phyloP scores from a whole-genome alignment of 306 rosid species.

The Vachellia pachyceras region DNA sequence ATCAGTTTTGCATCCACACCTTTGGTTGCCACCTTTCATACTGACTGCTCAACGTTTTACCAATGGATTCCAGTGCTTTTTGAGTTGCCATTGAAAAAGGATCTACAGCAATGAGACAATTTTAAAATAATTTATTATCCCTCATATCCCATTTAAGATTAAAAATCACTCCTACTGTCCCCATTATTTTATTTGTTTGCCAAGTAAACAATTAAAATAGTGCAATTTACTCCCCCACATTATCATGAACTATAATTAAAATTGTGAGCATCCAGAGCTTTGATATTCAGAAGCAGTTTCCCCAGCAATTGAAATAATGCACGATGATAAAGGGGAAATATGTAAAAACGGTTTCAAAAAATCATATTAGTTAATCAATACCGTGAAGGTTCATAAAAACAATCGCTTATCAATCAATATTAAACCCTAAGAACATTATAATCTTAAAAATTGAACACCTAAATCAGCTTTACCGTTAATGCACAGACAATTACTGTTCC shows the following conservation, averaged over 20 bases:
- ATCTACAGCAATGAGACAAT: slow-evolving; percentile 57
- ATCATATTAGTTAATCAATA: neutral
- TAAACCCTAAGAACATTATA: slow-evolving; percentile 18
- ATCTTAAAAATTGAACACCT: neutral
- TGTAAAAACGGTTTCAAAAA: neutral
- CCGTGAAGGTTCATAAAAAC: slow-evolving; percentile 13
- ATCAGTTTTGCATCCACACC: slow-evolving; percentile 55
- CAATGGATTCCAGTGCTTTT: slow-evolving; percentile 94
- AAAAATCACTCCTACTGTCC: neutral
- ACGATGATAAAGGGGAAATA: neutral
- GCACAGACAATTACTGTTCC: slow-evolving; percentile 23
- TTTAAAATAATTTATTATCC: neutral
- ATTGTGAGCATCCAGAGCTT: neutral
- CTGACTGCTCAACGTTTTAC: slow-evolving; percentile 80
- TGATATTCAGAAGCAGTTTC: slow-evolving; percentile 8
- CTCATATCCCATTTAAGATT: neutral
- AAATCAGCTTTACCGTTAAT: slow-evolving; percentile 8
- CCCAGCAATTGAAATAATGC: slow-evolving; percentile 14
- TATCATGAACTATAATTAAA: neutral
- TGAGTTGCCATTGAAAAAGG: slow-evolving; percentile 95
- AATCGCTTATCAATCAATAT: slow-evolving; percentile 20
- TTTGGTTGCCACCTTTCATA: slow-evolving; percentile 99
- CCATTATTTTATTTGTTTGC: neutral
- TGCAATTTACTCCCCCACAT: neutral
- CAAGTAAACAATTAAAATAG: neutral